Evolutionary conservation across 495 filamentous ascomycete species (phyloP).

Genomic region (Hypoxylon rickii): DNA sequence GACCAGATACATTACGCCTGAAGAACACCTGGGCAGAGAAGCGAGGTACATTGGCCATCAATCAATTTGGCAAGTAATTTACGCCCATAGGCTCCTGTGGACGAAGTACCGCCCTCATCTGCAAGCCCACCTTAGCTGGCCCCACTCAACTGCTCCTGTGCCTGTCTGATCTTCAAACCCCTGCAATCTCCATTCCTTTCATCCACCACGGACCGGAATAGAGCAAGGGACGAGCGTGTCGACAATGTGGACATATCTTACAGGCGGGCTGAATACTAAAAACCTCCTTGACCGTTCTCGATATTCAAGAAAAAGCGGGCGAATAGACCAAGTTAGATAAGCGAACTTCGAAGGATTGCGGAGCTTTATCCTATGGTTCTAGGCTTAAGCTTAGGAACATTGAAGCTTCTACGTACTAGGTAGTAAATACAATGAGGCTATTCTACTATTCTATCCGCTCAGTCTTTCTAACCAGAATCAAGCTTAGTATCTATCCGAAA

Average conservation of each 20-base stretch:
- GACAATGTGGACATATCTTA: too few species aligned
- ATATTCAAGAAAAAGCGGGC: neutral
- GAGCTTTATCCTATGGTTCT: conserved; percentile 9
- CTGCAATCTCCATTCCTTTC: conserved; percentile 35
- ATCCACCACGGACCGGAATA: conserved; percentile 23
- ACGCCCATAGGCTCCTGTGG: neutral
- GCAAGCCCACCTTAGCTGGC: conserved; percentile 8
- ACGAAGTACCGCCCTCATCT: conserved; percentile 9
- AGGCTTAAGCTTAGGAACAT: conserved; percentile 10
- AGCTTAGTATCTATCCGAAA: conserved; percentile 23
- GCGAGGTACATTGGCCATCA: too few species aligned
- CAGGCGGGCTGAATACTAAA: conserved; percentile 5
- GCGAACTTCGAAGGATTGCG: neutral
- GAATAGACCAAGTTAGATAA: neutral
- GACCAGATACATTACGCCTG: too few species aligned
- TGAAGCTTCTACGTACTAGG: too few species aligned
- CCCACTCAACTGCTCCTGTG: conserved; percentile 16
- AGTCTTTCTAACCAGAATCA: conserved; percentile 6
- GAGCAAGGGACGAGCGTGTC: too few species aligned
- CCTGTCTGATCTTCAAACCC: conserved; percentile 34
- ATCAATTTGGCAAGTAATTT: too few species aligned
- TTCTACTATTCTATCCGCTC: too few species aligned
- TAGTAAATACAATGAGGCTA: neutral
- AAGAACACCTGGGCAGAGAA: too few species aligned
- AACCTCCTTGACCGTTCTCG: neutral